phyloP scores from a whole-genome alignment of 441 rosid genomes.

The Jatropha podagrica region DNA sequence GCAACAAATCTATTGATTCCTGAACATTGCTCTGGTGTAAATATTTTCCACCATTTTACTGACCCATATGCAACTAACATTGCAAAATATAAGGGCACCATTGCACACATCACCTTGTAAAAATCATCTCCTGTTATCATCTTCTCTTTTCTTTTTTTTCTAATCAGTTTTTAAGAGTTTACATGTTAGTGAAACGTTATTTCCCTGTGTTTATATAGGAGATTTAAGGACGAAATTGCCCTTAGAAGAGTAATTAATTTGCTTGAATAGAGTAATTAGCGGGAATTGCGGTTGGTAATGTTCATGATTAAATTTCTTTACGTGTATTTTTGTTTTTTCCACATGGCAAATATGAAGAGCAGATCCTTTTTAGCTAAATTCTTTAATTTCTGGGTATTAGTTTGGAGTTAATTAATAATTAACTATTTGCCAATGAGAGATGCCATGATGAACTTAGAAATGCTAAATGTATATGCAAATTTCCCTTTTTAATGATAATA shows the following conservation, averaged over 20 bases:
- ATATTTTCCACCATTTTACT: slow-evolving; percentile 71
- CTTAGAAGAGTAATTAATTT: slow-evolving; percentile 7
- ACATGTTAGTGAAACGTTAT: background rate
- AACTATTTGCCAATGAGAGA: slow-evolving; percentile 10
- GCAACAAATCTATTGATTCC: slow-evolving; percentile 78
- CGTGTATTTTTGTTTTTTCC: slow-evolving; percentile 7
- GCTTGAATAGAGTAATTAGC: slow-evolving; percentile 11
- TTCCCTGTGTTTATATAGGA: slow-evolving; percentile 24
- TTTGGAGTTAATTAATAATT: background rate
- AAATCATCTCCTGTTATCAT: slow-evolving; percentile 62
- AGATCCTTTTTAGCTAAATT: too few relatives aligned
- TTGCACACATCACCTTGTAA: slow-evolving; percentile 74
- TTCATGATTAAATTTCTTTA: slow-evolving; percentile 19
- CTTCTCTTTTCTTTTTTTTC: slow-evolving; percentile 15
- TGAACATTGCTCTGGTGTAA: slow-evolving; percentile 62
- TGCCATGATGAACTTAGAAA: slow-evolving; percentile 16
- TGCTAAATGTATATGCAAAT: background rate
- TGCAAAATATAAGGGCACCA: slow-evolving; percentile 70
- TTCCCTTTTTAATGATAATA: slow-evolving; percentile 15
- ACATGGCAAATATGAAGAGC: slow-evolving; percentile 12
- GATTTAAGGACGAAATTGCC: slow-evolving; percentile 24
- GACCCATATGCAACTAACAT: slow-evolving; percentile 68
- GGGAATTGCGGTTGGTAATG: slow-evolving; percentile 30
- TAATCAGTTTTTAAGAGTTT: background rate
- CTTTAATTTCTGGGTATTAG: background rate